A percentile compares a stretch with the other conserved stretches of the same genome.
These are phyloP conservation scores for Fusarium chuoi DNA, from an alignment of 2,329 filamentous ascomycete genomes.

Conservation along the genomic window DNA sequence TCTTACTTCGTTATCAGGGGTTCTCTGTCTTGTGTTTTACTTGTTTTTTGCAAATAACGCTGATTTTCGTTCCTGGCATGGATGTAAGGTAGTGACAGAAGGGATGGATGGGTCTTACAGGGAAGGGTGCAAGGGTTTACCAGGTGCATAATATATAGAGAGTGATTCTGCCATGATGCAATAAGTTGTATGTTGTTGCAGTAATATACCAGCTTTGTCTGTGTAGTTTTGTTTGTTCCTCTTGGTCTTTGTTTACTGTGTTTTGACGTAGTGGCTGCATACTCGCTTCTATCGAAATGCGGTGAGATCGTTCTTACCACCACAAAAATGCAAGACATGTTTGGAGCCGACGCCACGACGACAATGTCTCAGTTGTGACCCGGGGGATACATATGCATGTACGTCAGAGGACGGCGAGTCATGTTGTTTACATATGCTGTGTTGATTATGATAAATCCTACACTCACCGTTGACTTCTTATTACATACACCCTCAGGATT, in stretches of 20 bases:
- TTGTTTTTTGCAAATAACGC: slow-evolving; percentile 28
- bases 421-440: background rate
- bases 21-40: slow-evolving; percentile 31
- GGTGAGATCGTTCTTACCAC: slow-evolving; percentile 5
- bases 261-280: background rate
- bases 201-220: background rate
- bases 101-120: slow-evolving; percentile 36
- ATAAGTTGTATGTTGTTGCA: slow-evolving; percentile 14
- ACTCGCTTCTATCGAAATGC: background rate
- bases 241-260: background rate
- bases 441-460: background rate
- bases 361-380: background rate
- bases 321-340: slow-evolving; percentile 12
- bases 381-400: background rate
- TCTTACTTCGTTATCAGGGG: slow-evolving; percentile 37
- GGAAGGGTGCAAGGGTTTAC: slow-evolving; percentile 40
- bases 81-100: slow-evolving; percentile 42
- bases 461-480: no score
- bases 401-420: background rate
- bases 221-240: background rate
- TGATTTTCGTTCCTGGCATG: slow-evolving; percentile 39
- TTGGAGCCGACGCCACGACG: slow-evolving; percentile 9
- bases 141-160: slow-evolving; percentile 46
- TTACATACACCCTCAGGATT: no score
- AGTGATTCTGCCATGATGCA: slow-evolving; percentile 42